Conservation (phyloP, 2,329 filamentous ascomycete species). For the Phyllosticta ampelicida region DNA sequence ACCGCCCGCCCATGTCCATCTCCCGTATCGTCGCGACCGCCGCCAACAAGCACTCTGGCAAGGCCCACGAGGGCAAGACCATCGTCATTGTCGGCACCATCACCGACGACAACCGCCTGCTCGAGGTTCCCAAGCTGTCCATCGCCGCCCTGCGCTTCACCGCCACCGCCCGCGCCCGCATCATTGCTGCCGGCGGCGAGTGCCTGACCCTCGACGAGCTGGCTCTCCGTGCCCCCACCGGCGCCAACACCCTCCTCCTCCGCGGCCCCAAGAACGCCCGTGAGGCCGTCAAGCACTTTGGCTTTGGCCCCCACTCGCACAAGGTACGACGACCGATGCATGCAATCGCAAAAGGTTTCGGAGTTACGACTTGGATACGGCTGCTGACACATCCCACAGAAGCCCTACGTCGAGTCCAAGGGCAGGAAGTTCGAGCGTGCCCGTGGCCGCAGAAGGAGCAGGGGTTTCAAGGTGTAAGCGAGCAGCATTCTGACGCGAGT, state of each 20-base stretch:
- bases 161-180: slow-evolving; percentile 86
- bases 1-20: slow-evolving; percentile 77
- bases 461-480: slow-evolving; percentile 99
- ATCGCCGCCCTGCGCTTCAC: slow-evolving; percentile 96
- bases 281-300: slow-evolving; percentile 99
- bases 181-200: slow-evolving; percentile 88
- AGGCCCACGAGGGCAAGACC: slow-evolving; percentile 63
- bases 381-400: slow-evolving; percentile 43
- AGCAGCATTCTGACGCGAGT: slow-evolving; percentile 13
- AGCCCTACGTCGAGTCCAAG: slow-evolving; percentile 96
- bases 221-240: slow-evolving; percentile 86
- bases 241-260: slow-evolving; percentile 92
- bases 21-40: slow-evolving; percentile 67
- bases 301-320: slow-evolving; percentile 93
- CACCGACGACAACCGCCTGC: slow-evolving; percentile 86
- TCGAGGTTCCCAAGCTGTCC: slow-evolving; percentile 82
- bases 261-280: slow-evolving; percentile 96
- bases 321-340: slow-evolving; percentile 64
- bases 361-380: not conserved
- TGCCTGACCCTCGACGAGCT: slow-evolving; percentile 94
- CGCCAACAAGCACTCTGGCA: slow-evolving; percentile 39
- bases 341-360: slow-evolving; percentile 3
- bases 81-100: slow-evolving; percentile 90
- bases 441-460: slow-evolving; percentile 95
- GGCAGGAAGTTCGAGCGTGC: slow-evolving; percentile 99